Percentiles rank a stretch among this genome's conserved stretches.
Conservation (phyloP, 2,329 filamentous ascomycete species). For the Thermochaetoides dissita region DNA sequence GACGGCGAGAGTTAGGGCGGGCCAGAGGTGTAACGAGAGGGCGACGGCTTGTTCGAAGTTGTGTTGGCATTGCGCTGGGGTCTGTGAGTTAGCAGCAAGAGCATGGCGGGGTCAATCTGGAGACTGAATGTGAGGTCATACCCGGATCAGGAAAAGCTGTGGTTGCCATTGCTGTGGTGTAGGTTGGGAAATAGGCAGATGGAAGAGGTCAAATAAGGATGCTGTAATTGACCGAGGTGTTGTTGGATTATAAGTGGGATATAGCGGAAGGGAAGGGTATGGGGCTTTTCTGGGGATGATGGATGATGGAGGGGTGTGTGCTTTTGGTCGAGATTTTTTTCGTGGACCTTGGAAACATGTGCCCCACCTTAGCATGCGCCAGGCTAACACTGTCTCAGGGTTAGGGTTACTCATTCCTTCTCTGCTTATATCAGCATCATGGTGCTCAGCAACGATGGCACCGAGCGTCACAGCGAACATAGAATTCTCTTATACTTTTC, state of each 20-base stretch:
- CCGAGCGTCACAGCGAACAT: too few relatives aligned
- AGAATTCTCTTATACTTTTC: background rate
- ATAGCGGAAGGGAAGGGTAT: background rate
- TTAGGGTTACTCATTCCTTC: conserved; percentile 3
- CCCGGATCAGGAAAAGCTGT: too few relatives aligned
- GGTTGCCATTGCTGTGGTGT: too few relatives aligned
- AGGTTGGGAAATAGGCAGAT: too few relatives aligned
- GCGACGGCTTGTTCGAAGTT: conserved; percentile 80
- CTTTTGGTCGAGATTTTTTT: conserved; percentile 7
- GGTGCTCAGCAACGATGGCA: too few relatives aligned
- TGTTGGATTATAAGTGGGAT: background rate
- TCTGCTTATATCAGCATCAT: too few relatives aligned
- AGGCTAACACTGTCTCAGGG: conserved; percentile 2
- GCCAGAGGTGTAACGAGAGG: conserved; percentile 76
- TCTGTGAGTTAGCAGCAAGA: too few relatives aligned
- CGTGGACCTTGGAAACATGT: background rate
- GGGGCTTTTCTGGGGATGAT: background rate
- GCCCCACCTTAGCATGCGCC: too few relatives aligned
- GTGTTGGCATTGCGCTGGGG: conserved; percentile 29
- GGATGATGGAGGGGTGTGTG: background rate
- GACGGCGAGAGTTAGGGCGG: conserved; percentile 73
- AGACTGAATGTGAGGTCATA: background rate
- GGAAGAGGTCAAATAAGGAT: too few relatives aligned
- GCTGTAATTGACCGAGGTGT: too few relatives aligned
- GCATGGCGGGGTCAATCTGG: conserved; percentile 26